Percentiles rank a stretch among this genome's conserved stretches.
Evolutionary conservation across 805 yeast genomes (phyloP).

Genomic region (Starmerella stellata): DNA sequence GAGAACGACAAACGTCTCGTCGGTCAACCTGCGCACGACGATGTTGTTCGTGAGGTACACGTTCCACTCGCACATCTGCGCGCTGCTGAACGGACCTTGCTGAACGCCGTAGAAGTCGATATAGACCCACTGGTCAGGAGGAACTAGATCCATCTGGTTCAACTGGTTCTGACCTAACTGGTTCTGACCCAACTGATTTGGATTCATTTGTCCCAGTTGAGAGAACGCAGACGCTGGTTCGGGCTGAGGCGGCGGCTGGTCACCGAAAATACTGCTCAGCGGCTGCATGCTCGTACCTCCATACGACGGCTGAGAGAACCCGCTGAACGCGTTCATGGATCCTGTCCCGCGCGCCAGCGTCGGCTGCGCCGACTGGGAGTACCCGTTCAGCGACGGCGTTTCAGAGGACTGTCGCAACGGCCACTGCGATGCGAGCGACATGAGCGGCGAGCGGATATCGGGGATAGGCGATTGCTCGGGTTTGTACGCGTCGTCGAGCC

Average conservation of each 20-base stretch:
- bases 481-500: neutral
- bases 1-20: conserved; percentile 32
- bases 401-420: neutral
- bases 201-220: too few relatives aligned
- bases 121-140: conserved; percentile 44
- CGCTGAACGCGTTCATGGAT: too few relatives aligned
- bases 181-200: too few relatives aligned
- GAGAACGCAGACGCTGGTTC: too few relatives aligned
- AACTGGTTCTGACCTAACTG: too few relatives aligned
- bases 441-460: neutral
- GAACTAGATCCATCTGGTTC: too few relatives aligned
- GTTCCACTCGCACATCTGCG: conserved; percentile 59
- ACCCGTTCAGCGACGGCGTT: too few relatives aligned
- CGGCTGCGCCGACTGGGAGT: neutral
- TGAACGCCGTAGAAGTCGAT: conserved; percentile 49
- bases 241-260: too few relatives aligned
- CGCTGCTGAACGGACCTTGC: conserved; percentile 70
- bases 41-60: conserved; percentile 33
- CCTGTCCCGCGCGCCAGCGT: too few relatives aligned
- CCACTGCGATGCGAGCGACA: neutral
- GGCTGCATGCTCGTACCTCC: too few relatives aligned
- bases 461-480: neutral
- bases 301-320: too few relatives aligned
- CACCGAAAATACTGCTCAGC: too few relatives aligned
- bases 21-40: conserved; percentile 41